Conservation (phyloP, 2,329 filamentous ascomycete genomes). For the Aspergillus sp. region DNA sequence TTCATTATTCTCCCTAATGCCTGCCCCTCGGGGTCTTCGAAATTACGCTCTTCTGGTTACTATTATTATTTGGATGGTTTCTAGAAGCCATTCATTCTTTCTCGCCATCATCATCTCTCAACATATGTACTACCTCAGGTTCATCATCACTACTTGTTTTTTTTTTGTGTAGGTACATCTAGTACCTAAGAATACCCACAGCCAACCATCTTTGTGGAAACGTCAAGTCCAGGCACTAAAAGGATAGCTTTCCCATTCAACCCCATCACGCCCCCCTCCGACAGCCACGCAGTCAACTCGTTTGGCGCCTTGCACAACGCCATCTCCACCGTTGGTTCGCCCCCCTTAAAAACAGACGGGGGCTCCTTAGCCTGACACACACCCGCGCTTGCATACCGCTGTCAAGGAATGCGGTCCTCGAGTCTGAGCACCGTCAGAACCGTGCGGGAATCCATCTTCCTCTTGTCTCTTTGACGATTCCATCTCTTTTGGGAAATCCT, state of each 20-base stretch:
- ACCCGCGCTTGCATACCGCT: conserved; percentile 27
- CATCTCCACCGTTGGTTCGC: conserved; percentile 21
- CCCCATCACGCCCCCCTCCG: conserved; percentile 10
- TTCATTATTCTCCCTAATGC: background rate
- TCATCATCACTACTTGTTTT: background rate
- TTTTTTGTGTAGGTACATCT: background rate
- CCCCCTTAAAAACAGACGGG: conserved; percentile 19
- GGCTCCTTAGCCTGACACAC: conserved; percentile 25
- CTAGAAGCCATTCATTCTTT: no score
- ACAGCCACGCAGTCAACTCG: conserved; percentile 16
- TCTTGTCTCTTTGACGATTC: conserved; percentile 3
- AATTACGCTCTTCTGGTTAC: background rate
- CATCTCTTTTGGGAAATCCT: conserved; percentile 6
- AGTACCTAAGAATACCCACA: background rate
- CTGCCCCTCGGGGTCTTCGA: background rate
- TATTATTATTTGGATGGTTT: background rate
- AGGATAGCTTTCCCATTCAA: conserved; percentile 14
- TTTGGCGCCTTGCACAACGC: conserved; percentile 18
- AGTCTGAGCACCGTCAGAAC: conserved; percentile 19
- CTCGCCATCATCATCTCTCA: no score
- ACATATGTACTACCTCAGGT: background rate
- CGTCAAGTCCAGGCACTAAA: conserved; percentile 9
- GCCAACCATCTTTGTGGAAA: background rate
- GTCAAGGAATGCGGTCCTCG: conserved; percentile 22
- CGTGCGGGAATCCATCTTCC: conserved; percentile 15